These are phyloP conservation scores for Daldinia concentrica DNA, from an alignment of 495 filamentous ascomycete genomes.

Conservation along the genomic window DNA sequence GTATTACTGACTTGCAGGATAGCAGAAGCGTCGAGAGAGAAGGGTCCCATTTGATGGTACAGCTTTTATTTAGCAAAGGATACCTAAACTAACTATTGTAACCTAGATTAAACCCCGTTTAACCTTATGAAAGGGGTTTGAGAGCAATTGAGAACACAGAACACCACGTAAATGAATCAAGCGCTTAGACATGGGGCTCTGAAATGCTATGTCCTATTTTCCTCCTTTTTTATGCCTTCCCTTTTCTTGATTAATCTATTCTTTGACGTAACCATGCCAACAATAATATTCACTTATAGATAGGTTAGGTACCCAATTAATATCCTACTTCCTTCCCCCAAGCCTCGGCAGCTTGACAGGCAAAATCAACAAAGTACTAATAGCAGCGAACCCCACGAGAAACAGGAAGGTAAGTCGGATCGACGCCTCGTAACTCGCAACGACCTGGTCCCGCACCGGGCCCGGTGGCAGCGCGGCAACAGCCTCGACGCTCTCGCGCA, in stretches of 20 bases:
- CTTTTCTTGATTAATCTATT: background rate
- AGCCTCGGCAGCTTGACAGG: slow-evolving; percentile 64
- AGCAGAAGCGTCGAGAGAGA: background rate
- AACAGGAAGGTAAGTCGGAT: slow-evolving; percentile 64
- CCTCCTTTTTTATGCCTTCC: background rate
- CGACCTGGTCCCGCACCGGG: slow-evolving; percentile 58
- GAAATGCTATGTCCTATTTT: background rate
- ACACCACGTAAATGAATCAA: slow-evolving; percentile 6
- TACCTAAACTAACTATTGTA: slow-evolving; percentile 19
- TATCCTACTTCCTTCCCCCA: slow-evolving; percentile 53
- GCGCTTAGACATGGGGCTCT: background rate
- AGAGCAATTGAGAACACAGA: background rate
- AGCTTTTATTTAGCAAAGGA: slow-evolving; percentile 2
- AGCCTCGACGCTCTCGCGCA: slow-evolving; percentile 55
- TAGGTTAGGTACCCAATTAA: background rate
- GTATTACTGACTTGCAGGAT: background rate
- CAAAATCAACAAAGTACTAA: slow-evolving; percentile 61
- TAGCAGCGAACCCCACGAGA: slow-evolving; percentile 58
- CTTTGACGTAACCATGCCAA: background rate
- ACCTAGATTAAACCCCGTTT: background rate
- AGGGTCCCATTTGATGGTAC: background rate
- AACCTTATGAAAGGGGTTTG: background rate
- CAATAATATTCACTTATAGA: background rate
- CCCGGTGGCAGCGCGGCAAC: slow-evolving; percentile 49
- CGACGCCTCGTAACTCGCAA: slow-evolving; percentile 67